A percentile compares a stretch with the other conserved stretches of the same genome.
Conservation (phyloP, 2,329 filamentous ascomycete species). For the Pyricularia pennisetigena region DNA sequence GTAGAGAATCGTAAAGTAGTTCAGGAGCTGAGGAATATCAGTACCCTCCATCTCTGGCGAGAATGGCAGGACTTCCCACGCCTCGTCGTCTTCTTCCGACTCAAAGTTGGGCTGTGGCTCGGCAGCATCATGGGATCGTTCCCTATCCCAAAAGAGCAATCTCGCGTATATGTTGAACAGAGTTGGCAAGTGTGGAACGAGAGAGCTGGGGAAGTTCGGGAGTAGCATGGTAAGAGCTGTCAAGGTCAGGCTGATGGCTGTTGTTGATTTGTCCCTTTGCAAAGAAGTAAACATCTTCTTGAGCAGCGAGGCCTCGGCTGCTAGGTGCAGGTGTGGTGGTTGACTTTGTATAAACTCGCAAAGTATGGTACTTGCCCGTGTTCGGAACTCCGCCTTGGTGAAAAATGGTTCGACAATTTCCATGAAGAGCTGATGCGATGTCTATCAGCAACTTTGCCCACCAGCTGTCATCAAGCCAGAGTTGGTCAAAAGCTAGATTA, state of each 20-base stretch:
- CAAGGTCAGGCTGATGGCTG: slow-evolving; percentile 64
- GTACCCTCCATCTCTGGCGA: slow-evolving; percentile 53
- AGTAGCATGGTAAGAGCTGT: slow-evolving; percentile 72
- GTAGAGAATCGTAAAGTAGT: slow-evolving; percentile 76
- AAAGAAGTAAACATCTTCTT: slow-evolving; percentile 63
- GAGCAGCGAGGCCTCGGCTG: slow-evolving; percentile 64
- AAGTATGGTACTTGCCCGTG: slow-evolving; percentile 55
- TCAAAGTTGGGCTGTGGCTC: slow-evolving; percentile 27
- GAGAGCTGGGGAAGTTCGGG: slow-evolving; percentile 66
- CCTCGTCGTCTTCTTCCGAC: slow-evolving; percentile 17
- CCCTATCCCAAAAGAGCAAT: slow-evolving; percentile 67
- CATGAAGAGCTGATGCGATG: slow-evolving; percentile 49
- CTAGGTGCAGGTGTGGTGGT: slow-evolving; percentile 68
- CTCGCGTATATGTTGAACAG: slow-evolving; percentile 77
- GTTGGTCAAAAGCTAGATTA: not conserved
- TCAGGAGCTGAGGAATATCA: slow-evolving; percentile 55
- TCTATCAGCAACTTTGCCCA: not conserved
- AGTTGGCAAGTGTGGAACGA: slow-evolving; percentile 58
- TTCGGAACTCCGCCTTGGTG: slow-evolving; percentile 51
- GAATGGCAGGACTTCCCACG: slow-evolving; percentile 57
- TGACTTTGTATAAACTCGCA: slow-evolving; percentile 65
- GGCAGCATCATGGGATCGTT: slow-evolving; percentile 30
- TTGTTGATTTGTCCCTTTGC: slow-evolving; percentile 68
- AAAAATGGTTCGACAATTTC: slow-evolving; percentile 55
- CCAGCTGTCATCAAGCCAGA: not conserved